A percentile compares a stretch with the other conserved stretches of the same genome.
Conservation (phyloP, 805 yeast species). For the Yamadazyma ubonensis region DNA sequence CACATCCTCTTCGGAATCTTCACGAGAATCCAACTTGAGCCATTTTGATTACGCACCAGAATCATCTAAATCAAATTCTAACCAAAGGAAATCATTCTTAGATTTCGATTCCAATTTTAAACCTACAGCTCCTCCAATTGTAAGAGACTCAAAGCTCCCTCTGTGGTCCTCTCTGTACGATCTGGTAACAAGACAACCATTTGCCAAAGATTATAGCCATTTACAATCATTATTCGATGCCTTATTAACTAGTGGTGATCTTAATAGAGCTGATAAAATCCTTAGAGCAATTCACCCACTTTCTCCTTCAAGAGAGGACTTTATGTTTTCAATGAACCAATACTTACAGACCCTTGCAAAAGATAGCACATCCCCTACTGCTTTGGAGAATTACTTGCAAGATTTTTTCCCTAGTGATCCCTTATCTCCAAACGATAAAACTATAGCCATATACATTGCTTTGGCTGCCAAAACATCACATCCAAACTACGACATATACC, state of each 20-base stretch:
- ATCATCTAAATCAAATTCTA: background rate
- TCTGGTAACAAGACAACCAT: constrained; percentile 40
- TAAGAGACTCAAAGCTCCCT: background rate
- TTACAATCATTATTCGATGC: constrained; percentile 80
- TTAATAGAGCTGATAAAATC: constrained; percentile 67
- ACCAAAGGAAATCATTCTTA: constrained; percentile 9
- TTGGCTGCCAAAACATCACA: constrained; percentile 25
- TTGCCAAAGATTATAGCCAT: constrained; percentile 59
- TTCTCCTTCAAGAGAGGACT: constrained; percentile 39
- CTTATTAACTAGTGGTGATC: constrained; percentile 63
- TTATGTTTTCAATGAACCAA: constrained; percentile 67
- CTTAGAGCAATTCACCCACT: constrained; percentile 59
- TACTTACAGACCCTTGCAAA: constrained; percentile 48
- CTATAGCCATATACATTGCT: constrained; percentile 58
- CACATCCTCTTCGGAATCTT: too few species aligned
- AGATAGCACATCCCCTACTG: constrained; percentile 38
- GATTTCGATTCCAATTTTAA: constrained; percentile 11
- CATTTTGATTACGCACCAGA: background rate
- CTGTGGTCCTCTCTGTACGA: constrained; percentile 44
- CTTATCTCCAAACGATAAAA: constrained; percentile 48
- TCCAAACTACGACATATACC: constrained; percentile 15
- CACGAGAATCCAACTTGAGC: too few species aligned
- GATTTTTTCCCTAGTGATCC: constrained; percentile 24
- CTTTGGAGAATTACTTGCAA: constrained; percentile 44
- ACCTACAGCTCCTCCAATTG: background rate